Evolutionary conservation across 768 basidiomycete genomes (phyloP).

Genomic region (Leccinum sublutescens): DNA sequence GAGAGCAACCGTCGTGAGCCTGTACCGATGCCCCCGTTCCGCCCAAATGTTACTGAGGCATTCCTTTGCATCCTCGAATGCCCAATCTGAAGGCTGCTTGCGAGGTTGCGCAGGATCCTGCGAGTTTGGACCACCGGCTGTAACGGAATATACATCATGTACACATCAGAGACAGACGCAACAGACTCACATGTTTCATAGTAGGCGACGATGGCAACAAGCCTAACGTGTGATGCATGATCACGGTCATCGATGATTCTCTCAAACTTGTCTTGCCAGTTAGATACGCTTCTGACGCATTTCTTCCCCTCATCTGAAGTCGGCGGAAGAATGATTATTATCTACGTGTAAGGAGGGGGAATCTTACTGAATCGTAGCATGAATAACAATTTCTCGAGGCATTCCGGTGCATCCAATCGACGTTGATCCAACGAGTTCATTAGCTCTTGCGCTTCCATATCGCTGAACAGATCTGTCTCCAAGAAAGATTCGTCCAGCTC

Average conservation of each 20-base stretch:
- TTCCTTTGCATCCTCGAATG: slow-evolving; percentile 13
- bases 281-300: slow-evolving; percentile 10
- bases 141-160: neutral
- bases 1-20: slow-evolving; percentile 18
- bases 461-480: too few relatives aligned
- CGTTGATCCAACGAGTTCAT: too few relatives aligned
- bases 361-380: too few relatives aligned
- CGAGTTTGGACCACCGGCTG: neutral
- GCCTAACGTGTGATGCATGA: slow-evolving; percentile 14
- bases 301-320: slow-evolving; percentile 17
- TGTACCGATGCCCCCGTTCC: slow-evolving; percentile 14
- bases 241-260: slow-evolving; percentile 3
- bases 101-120: neutral
- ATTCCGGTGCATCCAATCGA: too few relatives aligned
- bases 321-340: neutral
- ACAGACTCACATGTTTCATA: slow-evolving; percentile 19
- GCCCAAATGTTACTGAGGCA: slow-evolving; percentile 11
- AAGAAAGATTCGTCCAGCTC: too few relatives aligned
- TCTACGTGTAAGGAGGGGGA: neutral
- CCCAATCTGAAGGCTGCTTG: neutral
- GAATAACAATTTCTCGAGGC: too few relatives aligned
- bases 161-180: neutral
- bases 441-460: too few relatives aligned
- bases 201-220: slow-evolving; percentile 23
- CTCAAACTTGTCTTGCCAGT: slow-evolving; percentile 11